Evolutionary conservation across 371 early-diverging fungal species (phyloP).

Genomic region (Batkoa obscura): DNA sequence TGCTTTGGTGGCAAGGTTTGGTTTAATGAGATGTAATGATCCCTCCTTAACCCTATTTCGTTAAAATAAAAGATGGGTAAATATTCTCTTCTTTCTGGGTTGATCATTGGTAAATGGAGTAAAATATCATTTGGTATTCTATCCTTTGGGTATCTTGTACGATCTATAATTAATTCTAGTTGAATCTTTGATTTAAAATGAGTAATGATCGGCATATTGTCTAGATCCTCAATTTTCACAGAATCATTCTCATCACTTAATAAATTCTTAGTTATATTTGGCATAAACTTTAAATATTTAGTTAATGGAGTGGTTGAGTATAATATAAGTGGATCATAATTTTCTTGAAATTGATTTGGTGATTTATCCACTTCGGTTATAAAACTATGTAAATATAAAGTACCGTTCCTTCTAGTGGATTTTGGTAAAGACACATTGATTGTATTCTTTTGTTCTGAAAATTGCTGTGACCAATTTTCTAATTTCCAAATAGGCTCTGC

Average conservation of each 20-base stretch:
- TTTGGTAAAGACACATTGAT: no score
- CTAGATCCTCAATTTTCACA: no score
- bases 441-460: no score
- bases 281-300: not conserved
- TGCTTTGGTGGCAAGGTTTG: not conserved
- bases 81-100: constrained; percentile 8
- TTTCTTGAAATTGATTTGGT: not conserved
- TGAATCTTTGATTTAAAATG: constrained; percentile 5
- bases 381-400: constrained; percentile 3
- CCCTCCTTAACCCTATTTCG: constrained; percentile 12
- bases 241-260: not conserved
- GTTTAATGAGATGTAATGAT: constrained; percentile 11
- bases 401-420: no score
- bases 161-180: constrained; percentile 8
- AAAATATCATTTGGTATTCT: constrained; percentile 7
- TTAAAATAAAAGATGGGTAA: constrained; percentile 22
- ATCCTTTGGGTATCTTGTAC: constrained; percentile 5
- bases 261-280: not conserved
- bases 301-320: not conserved
- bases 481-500: no score
- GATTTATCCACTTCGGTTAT: not conserved
- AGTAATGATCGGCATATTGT: not conserved
- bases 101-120: not conserved
- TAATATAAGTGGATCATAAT: not conserved
- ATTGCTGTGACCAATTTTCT: no score